Evolutionary conservation across 2,329 filamentous ascomycete species (phyloP).

Genomic region (Beauveria medogensis): DNA sequence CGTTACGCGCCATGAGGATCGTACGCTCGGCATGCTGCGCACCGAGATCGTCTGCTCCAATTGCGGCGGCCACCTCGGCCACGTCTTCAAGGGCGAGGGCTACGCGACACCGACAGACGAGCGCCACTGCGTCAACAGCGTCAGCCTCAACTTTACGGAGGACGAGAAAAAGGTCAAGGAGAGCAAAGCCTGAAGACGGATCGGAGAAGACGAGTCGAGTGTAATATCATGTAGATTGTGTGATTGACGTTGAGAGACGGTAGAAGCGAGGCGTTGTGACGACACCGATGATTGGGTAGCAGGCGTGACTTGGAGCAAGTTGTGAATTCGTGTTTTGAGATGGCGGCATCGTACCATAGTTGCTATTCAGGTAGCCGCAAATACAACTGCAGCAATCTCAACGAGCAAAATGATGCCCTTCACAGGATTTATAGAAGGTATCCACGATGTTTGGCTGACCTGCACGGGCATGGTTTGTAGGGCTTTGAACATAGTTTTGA

Average conservation of each 20-base stretch:
- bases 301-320: not conserved
- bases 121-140: slow-evolving; percentile 92
- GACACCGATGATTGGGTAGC: not conserved
- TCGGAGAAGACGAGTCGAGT: not conserved
- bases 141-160: slow-evolving; percentile 74
- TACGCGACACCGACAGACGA: slow-evolving; percentile 84
- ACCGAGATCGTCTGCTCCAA: slow-evolving; percentile 93
- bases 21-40: slow-evolving; percentile 68
- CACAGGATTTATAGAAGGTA: too few relatives aligned
- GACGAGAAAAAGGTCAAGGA: slow-evolving; percentile 47
- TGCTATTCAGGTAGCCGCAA: not conserved
- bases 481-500: too few relatives aligned
- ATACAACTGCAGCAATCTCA: not conserved
- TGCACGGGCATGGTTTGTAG: too few relatives aligned
- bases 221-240: not conserved
- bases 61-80: slow-evolving; percentile 89
- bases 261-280: slow-evolving; percentile 6
- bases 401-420: not conserved
- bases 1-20: slow-evolving; percentile 73
- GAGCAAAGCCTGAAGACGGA: slow-evolving; percentile 25
- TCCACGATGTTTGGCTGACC: too few relatives aligned
- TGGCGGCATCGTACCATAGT: not conserved
- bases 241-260: not conserved
- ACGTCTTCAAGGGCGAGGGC: slow-evolving; percentile 88
- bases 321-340: not conserved